Evolutionary conservation across 2,329 filamentous ascomycete species (phyloP).

Genomic region (Neopestalotiopsis sp.): DNA sequence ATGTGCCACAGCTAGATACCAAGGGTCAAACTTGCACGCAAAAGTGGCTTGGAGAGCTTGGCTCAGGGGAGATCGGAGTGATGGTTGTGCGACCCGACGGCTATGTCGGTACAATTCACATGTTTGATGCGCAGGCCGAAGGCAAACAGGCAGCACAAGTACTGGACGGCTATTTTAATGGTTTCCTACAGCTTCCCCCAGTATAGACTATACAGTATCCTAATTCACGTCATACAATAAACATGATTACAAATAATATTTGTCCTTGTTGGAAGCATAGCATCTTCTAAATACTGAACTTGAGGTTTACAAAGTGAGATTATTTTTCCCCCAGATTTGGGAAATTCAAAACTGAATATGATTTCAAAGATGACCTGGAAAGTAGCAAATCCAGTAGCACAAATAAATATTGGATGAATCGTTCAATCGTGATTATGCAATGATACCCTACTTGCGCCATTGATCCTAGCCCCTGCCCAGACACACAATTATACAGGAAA

Average conservation of each 20-base stretch:
- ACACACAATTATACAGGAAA: not conserved
- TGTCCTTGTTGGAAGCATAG: too few relatives aligned
- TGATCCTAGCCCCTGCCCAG: not conserved
- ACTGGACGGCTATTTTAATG: conserved; percentile 60
- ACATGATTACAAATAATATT: not conserved
- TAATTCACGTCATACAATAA: not conserved
- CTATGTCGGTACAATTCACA: conserved; percentile 34
- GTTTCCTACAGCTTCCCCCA: conserved; percentile 57
- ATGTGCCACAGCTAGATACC: conserved; percentile 33
- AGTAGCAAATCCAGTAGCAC: not conserved
- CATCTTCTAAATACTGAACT: too few relatives aligned
- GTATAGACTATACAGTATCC: conserved; percentile 1
- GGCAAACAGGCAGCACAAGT: conserved; percentile 59
- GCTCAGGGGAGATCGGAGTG: conserved; percentile 28
- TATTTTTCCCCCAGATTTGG: too few relatives aligned
- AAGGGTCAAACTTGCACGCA: conserved; percentile 29
- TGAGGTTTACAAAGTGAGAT: too few relatives aligned
- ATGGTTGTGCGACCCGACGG: conserved; percentile 34
- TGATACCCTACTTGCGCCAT: not conserved
- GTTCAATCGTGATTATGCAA: not conserved
- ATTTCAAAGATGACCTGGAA: too few relatives aligned
- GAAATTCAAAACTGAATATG: too few relatives aligned
- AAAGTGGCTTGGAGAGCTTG: conserved; percentile 33
- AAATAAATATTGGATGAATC: not conserved
- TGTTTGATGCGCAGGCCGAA: conserved; percentile 38